Evolutionary conservation across 2,329 filamentous ascomycete genomes (phyloP).

Genomic region (Trichoderma endophyticum): DNA sequence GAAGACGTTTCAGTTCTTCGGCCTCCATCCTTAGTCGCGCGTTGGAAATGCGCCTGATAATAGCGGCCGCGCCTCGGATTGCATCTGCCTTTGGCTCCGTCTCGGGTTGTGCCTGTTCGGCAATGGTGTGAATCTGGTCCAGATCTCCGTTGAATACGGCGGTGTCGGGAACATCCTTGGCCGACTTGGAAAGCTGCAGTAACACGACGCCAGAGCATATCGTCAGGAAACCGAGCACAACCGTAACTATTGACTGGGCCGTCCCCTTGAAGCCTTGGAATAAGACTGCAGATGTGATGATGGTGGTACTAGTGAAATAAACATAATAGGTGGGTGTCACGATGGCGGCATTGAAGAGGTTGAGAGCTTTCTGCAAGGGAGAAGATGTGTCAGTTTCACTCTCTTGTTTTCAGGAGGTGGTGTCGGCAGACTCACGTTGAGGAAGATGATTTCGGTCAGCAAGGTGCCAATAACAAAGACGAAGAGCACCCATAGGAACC

Average conservation of each 20-base stretch:
- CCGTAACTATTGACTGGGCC: constrained; percentile 73
- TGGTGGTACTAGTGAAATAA: constrained; percentile 94
- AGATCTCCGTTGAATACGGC: constrained; percentile 91
- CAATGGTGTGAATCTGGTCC: constrained; percentile 92
- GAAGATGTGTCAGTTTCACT: not conserved
- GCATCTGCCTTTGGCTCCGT: constrained; percentile 94
- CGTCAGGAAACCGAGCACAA: constrained; percentile 88
- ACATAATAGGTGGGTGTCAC: constrained; percentile 99
- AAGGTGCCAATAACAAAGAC: constrained; percentile 89
- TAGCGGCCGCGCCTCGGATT: constrained; percentile 84
- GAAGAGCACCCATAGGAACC: constrained; percentile 90
- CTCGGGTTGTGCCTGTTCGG: constrained; percentile 93
- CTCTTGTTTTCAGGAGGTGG: not conserved
- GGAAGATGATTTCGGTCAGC: constrained; percentile 87
- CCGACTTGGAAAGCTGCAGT: constrained; percentile 93
- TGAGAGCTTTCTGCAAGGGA: constrained; percentile 83
- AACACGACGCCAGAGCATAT: constrained; percentile 93
- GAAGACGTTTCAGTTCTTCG: constrained; percentile 73
- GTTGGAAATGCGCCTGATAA: constrained; percentile 77
- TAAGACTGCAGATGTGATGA: constrained; percentile 86
- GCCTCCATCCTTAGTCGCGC: constrained; percentile 74
- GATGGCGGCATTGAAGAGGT: constrained; percentile 92
- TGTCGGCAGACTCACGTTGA: constrained; percentile 70
- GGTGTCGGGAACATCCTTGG: constrained; percentile 92
- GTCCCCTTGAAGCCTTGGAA: constrained; percentile 94